These are phyloP conservation scores for Suillus subluteus DNA, from an alignment of 768 basidiomycete species.

Conservation along the genomic window DNA sequence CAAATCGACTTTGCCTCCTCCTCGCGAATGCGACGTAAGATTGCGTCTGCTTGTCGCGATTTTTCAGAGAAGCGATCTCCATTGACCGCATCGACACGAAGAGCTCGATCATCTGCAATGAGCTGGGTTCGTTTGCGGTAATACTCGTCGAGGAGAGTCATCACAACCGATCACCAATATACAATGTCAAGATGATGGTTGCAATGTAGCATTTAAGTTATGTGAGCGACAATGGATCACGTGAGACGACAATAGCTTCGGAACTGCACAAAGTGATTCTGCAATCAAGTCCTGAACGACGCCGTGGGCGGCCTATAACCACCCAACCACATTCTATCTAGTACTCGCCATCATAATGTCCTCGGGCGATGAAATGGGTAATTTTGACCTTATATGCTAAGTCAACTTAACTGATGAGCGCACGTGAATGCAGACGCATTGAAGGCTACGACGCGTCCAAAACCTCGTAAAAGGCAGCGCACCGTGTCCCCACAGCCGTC, in stretches of 20 bases:
- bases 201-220: constrained; percentile 2
- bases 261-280: neutral
- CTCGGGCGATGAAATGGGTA: constrained; percentile 38
- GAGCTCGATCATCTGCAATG: constrained; percentile 46
- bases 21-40: constrained; percentile 57
- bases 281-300: neutral
- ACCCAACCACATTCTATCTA: neutral
- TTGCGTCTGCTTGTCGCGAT: constrained; percentile 53
- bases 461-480: constrained; percentile 24
- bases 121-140: constrained; percentile 31
- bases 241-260: constrained; percentile 6
- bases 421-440: constrained; percentile 2
- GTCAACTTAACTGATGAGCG: constrained; percentile 9
- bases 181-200: neutral
- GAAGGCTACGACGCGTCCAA: constrained; percentile 21
- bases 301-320: neutral
- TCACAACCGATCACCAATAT: neutral
- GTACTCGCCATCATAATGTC: constrained; percentile 23
- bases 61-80: constrained; percentile 15
- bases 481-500: constrained; percentile 19
- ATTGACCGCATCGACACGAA: constrained; percentile 48
- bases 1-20: constrained; percentile 62
- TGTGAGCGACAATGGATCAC: constrained; percentile 17
- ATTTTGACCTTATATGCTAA: constrained; percentile 14
- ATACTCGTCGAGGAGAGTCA: constrained; percentile 25